phyloP scores from a whole-genome alignment of 495 filamentous ascomycete species.

The Aspergillus ellipticus region DNA sequence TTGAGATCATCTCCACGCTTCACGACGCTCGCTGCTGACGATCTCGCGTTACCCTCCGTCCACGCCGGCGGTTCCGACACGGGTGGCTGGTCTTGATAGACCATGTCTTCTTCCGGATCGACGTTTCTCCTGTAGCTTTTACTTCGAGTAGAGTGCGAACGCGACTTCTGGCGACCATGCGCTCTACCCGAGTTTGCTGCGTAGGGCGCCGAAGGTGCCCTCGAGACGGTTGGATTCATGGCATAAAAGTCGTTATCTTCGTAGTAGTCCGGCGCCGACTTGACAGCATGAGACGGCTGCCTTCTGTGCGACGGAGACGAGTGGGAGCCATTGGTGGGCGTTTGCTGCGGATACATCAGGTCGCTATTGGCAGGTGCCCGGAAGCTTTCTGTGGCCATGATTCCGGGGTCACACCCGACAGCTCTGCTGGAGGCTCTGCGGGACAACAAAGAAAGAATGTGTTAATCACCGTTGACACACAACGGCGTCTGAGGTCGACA shows the following conservation, averaged over 20 bases:
- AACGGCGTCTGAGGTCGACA: no score
- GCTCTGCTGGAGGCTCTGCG: neutral
- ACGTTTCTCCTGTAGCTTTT: conserved; percentile 8
- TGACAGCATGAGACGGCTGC: conserved; percentile 18
- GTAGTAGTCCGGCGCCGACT: conserved; percentile 1
- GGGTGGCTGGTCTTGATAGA: conserved; percentile 10
- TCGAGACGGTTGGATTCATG: conserved; percentile 57
- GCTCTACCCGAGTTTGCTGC: conserved; percentile 15
- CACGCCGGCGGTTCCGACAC: conserved; percentile 3
- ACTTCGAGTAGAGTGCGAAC: conserved; percentile 21
- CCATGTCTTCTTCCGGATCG: conserved; percentile 3
- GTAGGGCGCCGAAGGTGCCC: conserved; percentile 57
- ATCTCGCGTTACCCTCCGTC: neutral
- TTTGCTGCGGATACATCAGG: conserved; percentile 46
- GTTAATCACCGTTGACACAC: neutral
- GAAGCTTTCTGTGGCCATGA: conserved; percentile 16
- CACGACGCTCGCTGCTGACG: neutral
- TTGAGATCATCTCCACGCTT: conserved; percentile 4
- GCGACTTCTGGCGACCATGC: conserved; percentile 4
- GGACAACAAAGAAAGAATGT: neutral
- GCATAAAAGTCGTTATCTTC: conserved; percentile 24
- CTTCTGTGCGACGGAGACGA: conserved; percentile 30
- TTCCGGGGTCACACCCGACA: neutral
- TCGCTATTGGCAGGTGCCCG: conserved; percentile 27
- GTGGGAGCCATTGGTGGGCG: conserved; percentile 39